These are phyloP conservation scores for Scleroderma bovista DNA, from an alignment of 768 basidiomycete species.

Conservation along the genomic window DNA sequence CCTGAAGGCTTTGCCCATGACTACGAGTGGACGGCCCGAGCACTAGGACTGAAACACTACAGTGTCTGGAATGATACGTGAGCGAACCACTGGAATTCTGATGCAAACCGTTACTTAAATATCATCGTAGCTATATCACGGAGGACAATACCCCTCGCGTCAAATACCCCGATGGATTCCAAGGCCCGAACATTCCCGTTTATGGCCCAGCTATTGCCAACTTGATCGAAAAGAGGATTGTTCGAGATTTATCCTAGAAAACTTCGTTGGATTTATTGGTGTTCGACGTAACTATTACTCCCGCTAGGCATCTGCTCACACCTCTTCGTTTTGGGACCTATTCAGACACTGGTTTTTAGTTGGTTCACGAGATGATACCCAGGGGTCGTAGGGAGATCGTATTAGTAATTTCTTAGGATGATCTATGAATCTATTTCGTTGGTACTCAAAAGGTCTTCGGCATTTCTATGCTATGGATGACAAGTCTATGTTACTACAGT, in stretches of 20 bases:
- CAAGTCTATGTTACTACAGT: too few species aligned
- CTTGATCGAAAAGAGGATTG: conserved; percentile 67
- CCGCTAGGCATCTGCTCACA: not conserved
- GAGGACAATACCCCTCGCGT: conserved; percentile 42
- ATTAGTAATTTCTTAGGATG: too few species aligned
- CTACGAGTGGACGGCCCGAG: conserved; percentile 76
- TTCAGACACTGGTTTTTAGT: too few species aligned
- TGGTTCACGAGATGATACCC: too few species aligned
- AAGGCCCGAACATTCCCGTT: conserved; percentile 71
- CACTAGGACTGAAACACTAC: conserved; percentile 70
- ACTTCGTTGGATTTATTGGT: not conserved
- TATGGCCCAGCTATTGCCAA: conserved; percentile 57
- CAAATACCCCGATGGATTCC: conserved; percentile 81
- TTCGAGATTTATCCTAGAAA: conserved; percentile 16
- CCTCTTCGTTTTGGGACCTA: not conserved
- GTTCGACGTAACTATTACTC: not conserved
- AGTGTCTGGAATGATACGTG: conserved; percentile 80
- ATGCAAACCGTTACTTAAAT: not conserved
- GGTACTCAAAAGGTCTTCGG: too few species aligned
- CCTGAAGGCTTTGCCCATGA: conserved; percentile 80
- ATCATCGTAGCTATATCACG: conserved; percentile 12
- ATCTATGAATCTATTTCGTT: too few species aligned
- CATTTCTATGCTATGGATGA: too few species aligned
- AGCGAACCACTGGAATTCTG: conserved; percentile 15
- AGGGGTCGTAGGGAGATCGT: too few species aligned